These are phyloP conservation scores for Glycine latifolia DNA, from an alignment of 306 rosid genomes.

Conservation along the genomic window DNA sequence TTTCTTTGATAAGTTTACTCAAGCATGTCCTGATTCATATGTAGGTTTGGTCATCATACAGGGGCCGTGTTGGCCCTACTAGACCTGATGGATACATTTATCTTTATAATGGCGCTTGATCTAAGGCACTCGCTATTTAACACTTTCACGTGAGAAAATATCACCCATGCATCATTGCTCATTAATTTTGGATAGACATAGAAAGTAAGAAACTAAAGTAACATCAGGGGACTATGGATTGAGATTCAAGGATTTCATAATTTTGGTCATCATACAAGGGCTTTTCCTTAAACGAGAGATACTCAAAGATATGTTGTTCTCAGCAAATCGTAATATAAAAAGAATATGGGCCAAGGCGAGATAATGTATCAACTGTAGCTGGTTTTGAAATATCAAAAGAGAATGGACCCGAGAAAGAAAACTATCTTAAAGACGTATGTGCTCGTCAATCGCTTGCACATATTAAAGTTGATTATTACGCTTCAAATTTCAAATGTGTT, in stretches of 20 bases:
- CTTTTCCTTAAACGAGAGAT: background rate
- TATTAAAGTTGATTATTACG: background rate
- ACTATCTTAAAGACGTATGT: no score
- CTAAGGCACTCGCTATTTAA: background rate
- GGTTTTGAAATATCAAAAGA: background rate
- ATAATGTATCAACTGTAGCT: background rate
- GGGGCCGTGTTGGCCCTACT: no score
- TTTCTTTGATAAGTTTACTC: no score
- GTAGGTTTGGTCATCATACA: no score
- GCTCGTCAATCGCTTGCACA: no score
- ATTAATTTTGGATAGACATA: background rate
- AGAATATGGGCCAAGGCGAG: background rate
- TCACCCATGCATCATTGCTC: background rate
- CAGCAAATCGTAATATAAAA: background rate
- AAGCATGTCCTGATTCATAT: no score
- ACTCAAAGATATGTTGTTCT: background rate
- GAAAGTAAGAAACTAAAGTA: background rate
- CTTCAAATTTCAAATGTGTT: background rate
- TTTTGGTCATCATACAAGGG: no score
- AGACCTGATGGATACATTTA: no score
- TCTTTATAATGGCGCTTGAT: no score
- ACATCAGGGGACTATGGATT: background rate
- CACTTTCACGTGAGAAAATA: background rate
- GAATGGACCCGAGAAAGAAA: background rate
- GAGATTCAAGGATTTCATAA: constrained; percentile 20